These are phyloP conservation scores for Schizopora paradoxa DNA, from an alignment of 1,284 basidiomycete species.

Conservation along the genomic window DNA sequence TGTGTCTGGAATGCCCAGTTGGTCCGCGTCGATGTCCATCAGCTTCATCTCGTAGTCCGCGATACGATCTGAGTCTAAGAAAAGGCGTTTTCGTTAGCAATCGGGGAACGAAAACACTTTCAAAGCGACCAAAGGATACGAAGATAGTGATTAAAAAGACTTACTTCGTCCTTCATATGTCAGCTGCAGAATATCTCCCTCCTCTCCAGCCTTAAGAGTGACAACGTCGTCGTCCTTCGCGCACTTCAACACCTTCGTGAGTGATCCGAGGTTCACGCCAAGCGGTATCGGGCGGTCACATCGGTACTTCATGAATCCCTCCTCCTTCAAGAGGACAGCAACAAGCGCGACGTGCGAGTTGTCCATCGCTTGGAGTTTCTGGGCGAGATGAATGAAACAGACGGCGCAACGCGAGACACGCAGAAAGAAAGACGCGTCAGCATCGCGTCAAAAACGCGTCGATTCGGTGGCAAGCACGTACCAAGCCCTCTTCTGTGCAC, in stretches of 20 bases:
- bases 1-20: conserved; percentile 96
- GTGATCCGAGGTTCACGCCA: conserved; percentile 83
- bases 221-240: conserved; percentile 96
- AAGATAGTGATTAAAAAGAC: conserved; percentile 27
- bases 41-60: conserved; percentile 99
- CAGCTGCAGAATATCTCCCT: conserved; percentile 86
- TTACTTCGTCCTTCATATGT: conserved; percentile 89
- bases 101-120: not conserved
- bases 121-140: conserved; percentile 15
- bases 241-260: conserved; percentile 96
- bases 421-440: not conserved
- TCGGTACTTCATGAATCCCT: conserved; percentile 85
- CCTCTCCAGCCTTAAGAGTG: conserved; percentile 89
- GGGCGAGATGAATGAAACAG: conserved; percentile 2
- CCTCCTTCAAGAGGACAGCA: conserved; percentile 69
- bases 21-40: conserved; percentile 98
- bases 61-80: conserved; percentile 83
- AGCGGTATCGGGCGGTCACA: conserved; percentile 96
- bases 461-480: conserved; percentile 46
- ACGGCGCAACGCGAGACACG: not conserved
- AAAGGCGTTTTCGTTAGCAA: conserved; percentile 17
- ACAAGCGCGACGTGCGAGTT: conserved; percentile 99
- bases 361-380: conserved; percentile 97
- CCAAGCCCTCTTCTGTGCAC: conserved; percentile 94
- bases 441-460: not conserved